phyloP scores from a whole-genome alignment of 2,329 filamentous ascomycete species.

The Colletotrichum camelliae region DNA sequence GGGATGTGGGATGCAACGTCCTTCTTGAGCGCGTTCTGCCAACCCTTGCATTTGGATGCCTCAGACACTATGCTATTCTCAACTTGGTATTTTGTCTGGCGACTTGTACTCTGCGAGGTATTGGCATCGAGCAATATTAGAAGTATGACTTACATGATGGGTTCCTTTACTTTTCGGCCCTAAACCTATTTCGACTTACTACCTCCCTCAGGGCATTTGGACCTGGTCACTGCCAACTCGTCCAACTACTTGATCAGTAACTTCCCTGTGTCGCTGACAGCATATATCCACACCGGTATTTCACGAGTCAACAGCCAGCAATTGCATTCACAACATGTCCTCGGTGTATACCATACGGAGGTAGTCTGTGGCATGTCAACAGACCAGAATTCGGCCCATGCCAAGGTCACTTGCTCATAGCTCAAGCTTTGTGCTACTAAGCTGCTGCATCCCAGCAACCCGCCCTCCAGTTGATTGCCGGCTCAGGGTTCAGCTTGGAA shows the following conservation, averaged over 20 bases:
- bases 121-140: neutral
- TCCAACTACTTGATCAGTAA: neutral
- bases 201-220: neutral
- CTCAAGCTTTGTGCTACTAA: neutral
- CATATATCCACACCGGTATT: neutral
- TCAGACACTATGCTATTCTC: neutral
- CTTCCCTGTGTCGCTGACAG: neutral
- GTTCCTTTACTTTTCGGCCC: neutral
- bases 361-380: neutral
- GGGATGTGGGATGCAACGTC: slow-evolving; percentile 8
- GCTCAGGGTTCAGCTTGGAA: neutral
- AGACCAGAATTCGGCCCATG: neutral
- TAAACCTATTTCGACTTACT: neutral
- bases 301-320: neutral
- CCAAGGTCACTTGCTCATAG: neutral
- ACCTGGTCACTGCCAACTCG: neutral
- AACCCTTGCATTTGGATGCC: neutral
- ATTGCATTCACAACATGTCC: neutral
- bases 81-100: neutral
- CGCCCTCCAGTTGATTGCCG: neutral
- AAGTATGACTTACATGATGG: neutral
- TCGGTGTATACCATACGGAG: neutral
- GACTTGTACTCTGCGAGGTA: neutral
- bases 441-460: neutral
- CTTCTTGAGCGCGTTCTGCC: neutral